phyloP scores from a whole-genome alignment of 2,329 filamentous ascomycete genomes.

The Cladosporium sphaerospermum region DNA sequence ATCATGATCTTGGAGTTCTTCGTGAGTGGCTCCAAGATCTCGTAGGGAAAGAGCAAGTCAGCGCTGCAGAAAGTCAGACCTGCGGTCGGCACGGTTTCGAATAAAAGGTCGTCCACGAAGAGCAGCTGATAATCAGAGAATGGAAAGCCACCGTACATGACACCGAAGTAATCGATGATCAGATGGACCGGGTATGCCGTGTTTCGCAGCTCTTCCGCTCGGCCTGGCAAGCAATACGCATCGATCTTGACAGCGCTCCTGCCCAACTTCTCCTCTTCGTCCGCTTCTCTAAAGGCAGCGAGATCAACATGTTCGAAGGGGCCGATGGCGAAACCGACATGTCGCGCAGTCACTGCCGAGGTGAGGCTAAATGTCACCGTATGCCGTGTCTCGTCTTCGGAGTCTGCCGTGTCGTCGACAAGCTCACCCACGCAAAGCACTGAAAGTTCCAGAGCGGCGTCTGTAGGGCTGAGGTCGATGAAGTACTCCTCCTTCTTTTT shows the following conservation, averaged over 20 bases:
- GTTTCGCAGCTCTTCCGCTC: slow-evolving; percentile 75
- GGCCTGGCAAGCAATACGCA: slow-evolving; percentile 82
- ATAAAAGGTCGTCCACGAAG: slow-evolving; percentile 83
- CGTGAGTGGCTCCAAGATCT: slow-evolving; percentile 78
- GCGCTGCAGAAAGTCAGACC: slow-evolving; percentile 84
- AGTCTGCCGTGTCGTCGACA: slow-evolving; percentile 72
- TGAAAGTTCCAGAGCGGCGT: slow-evolving; percentile 80
- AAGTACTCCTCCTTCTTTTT: slow-evolving; percentile 32
- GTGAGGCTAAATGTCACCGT: slow-evolving; percentile 77
- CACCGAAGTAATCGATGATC: slow-evolving; percentile 85
- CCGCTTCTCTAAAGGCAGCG: slow-evolving; percentile 73
- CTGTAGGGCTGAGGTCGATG: slow-evolving; percentile 59
- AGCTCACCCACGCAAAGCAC: slow-evolving; percentile 88
- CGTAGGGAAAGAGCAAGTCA: slow-evolving; percentile 74
- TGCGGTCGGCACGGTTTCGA: slow-evolving; percentile 69
- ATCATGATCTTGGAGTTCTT: slow-evolving; percentile 74
- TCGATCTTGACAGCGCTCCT: slow-evolving; percentile 82
- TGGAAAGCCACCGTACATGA: slow-evolving; percentile 83
- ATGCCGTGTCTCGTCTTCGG: slow-evolving; percentile 72
- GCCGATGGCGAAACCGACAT: slow-evolving; percentile 88
- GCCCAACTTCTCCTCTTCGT: slow-evolving; percentile 85
- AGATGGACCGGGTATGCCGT: slow-evolving; percentile 79
- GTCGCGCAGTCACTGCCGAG: slow-evolving; percentile 71
- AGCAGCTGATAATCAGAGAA: slow-evolving; percentile 89
- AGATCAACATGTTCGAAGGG: slow-evolving; percentile 93